phyloP scores from a whole-genome alignment of 2,329 filamentous ascomycete genomes.

The Penicillium crustosum region DNA sequence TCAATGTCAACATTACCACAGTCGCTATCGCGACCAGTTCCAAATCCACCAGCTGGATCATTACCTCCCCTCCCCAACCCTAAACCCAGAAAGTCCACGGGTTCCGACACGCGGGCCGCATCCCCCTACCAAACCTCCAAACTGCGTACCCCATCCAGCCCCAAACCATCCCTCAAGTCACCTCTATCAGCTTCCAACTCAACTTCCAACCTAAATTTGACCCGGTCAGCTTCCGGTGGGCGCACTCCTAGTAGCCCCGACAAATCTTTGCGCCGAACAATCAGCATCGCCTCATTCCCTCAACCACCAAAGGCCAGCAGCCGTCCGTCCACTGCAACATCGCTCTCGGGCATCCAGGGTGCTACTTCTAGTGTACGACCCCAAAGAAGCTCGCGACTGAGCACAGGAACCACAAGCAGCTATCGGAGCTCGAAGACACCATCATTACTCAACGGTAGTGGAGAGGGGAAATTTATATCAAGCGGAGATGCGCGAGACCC shows the following conservation, averaged over 20 bases:
- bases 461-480: slow-evolving; percentile 71
- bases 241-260: slow-evolving; percentile 56
- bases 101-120: slow-evolving; percentile 47
- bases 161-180: slow-evolving; percentile 53
- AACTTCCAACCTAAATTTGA: slow-evolving; percentile 56
- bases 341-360: slow-evolving; percentile 39
- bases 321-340: slow-evolving; percentile 61
- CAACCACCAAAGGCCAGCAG: slow-evolving; percentile 73
- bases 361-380: slow-evolving; percentile 45
- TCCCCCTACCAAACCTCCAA: slow-evolving; percentile 51
- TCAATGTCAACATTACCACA: slow-evolving; percentile 63
- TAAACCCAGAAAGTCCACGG: slow-evolving; percentile 69
- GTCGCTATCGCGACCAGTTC: slow-evolving; percentile 59
- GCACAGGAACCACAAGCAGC: slow-evolving; percentile 54
- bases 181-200: slow-evolving; percentile 49
- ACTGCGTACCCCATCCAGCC: slow-evolving; percentile 60
- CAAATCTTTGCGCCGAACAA: slow-evolving; percentile 76
- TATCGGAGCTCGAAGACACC: slow-evolving; percentile 58
- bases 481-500: slow-evolving; percentile 65
- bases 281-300: slow-evolving; percentile 92
- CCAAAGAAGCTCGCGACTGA: slow-evolving; percentile 58
- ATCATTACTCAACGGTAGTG: slow-evolving; percentile 75
- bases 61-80: slow-evolving; percentile 71
- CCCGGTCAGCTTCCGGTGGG: slow-evolving; percentile 56
- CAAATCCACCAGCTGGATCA: slow-evolving; percentile 69